Evolutionary conservation across 306 rosid species (phyloP), one percentile per base, ranked within the genome.

Genomic region (Vicia sativa): DNA sequence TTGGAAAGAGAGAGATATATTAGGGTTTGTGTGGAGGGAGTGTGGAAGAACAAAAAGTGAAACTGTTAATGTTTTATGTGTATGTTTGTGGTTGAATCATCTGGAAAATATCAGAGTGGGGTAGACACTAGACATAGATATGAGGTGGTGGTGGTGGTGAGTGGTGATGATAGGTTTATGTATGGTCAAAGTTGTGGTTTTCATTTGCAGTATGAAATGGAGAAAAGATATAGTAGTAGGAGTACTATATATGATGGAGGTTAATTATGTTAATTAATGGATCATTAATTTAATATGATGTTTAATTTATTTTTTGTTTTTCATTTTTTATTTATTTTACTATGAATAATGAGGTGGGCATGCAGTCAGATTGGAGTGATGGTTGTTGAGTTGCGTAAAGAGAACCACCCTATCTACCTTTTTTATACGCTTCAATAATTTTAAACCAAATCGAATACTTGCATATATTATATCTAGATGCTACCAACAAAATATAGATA

Each of bases 301-400:
- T 69, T 13, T 21, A 28, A 14, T 28, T 37, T 18, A 12, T 38
- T 9, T 19, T 10, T 19, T 9, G 13, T 11, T 5, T 54, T 26
- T n/a, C 16, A n/a, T 61, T 35, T 9, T 7, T 28, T 4, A 48
- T 25, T 65, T 66, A 4, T 13, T 18, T 31, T 18, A 23, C 15
- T 46, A 0, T 43, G 60, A 63, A 78, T 72, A 28, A 73, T 73
- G 87, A 82, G 81, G 88, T 82, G 85, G 84, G 95, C 86, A 82
- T 82, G 85, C 90, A 80, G 82, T 87, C 87, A 75, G 74, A 87
- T 39, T 59, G 60, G 77, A 71, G 85, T 71, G 78, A 78, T 75
- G 89, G 87, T 84, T 42, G 97, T 84, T 83, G 85, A 79, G 76
- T 81, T 70, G 80, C 75, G 78, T 66, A 78, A 72, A 79, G 76